These are phyloP conservation scores for Hemerocallis citrina DNA, from an alignment of 106 monocot genomes.

Conservation along the genomic window DNA sequence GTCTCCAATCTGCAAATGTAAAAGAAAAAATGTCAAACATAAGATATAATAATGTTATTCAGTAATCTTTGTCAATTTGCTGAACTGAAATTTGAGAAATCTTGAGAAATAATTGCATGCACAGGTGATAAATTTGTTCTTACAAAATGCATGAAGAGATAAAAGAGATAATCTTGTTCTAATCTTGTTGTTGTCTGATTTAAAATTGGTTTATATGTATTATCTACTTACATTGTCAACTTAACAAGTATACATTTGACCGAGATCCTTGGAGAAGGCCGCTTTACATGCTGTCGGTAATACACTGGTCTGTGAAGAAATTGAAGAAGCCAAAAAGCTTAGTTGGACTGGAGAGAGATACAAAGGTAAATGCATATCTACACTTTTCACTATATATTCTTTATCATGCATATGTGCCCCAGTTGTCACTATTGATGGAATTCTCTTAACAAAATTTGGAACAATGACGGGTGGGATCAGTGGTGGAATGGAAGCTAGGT, in stretches of 20 bases:
- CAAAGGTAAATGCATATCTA: slow-evolving; percentile 47
- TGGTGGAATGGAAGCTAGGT: slow-evolving; percentile 98
- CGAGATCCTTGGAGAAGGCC: slow-evolving; percentile 88
- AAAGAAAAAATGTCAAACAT: no score
- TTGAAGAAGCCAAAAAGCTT: slow-evolving; percentile 92
- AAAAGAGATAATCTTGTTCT: no score
- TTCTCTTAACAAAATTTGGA: slow-evolving; percentile 90
- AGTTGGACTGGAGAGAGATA: slow-evolving; percentile 95
- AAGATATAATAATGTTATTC: no score
- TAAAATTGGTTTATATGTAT: no score
- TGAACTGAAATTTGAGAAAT: no score
- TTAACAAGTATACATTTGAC: slow-evolving; percentile 70
- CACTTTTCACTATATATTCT: neutral
- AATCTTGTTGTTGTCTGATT: no score
- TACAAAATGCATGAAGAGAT: no score
- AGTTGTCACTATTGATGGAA: slow-evolving; percentile 98
- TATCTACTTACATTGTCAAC: slow-evolving; percentile 20
- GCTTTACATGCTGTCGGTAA: slow-evolving; percentile 96
- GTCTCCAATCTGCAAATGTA: no score
- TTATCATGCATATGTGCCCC: neutral
- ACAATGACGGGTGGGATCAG: slow-evolving; percentile 98
- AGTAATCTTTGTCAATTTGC: no score
- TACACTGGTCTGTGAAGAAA: slow-evolving; percentile 90
- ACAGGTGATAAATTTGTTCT: no score
- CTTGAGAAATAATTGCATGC: no score